These are phyloP conservation scores for Fraxinus pennsylvanica DNA, from an alignment of 257 asterid genomes.

Conservation along the genomic window DNA sequence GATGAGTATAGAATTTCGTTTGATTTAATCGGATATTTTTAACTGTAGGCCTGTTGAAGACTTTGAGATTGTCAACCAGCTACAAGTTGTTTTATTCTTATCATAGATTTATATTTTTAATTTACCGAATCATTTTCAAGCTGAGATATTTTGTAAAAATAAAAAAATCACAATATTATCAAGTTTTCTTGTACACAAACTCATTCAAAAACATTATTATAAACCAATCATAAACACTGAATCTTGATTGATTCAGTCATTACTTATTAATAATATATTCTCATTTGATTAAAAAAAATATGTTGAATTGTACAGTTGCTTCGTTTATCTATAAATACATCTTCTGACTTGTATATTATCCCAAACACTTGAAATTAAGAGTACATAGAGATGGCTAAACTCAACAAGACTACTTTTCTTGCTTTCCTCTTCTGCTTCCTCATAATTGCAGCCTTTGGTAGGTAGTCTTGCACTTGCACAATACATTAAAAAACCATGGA, in stretches of 20 bases:
- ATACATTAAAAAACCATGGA: no score
- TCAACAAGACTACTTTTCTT: background rate
- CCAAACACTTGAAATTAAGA: background rate
- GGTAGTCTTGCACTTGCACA: background rate
- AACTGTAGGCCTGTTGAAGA: no score
- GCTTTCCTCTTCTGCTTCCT: constrained; percentile 19
- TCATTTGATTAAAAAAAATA: no score
- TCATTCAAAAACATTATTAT: background rate
- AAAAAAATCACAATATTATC: background rate
- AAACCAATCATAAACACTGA: background rate
- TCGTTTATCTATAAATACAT: background rate
- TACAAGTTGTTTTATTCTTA: no score
- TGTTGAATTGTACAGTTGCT: background rate
- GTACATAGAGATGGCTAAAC: background rate
- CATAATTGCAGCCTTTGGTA: constrained; percentile 17
- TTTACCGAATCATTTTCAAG: no score
- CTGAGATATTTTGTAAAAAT: no score
- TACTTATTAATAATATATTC: background rate
- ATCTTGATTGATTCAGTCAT: background rate
- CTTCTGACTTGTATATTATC: background rate
- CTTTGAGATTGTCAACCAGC: no score
- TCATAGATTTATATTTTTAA: no score
- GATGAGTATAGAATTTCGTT: no score
- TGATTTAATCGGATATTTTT: no score
- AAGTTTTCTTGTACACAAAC: background rate